Evolutionary conservation across 2,329 filamentous ascomycete genomes (phyloP).

Genomic region (Ilyonectria robusta): DNA sequence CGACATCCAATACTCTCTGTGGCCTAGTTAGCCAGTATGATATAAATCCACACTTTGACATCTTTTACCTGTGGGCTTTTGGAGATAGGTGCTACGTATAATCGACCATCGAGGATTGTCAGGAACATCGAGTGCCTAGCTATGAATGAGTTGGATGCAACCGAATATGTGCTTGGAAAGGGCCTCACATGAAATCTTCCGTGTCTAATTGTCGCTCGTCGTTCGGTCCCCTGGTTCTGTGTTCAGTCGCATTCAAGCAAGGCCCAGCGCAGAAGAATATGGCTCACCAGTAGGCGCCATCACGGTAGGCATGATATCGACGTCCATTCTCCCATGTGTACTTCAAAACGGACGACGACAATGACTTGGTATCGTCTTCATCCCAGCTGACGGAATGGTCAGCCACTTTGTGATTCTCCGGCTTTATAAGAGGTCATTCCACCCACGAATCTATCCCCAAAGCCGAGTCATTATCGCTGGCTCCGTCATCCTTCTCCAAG

Average conservation of each 20-base stretch:
- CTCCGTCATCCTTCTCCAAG: neutral
- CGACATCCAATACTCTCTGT: constrained; percentile 11
- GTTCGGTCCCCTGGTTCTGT: neutral
- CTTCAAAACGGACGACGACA: constrained; percentile 2
- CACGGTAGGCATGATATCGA: neutral
- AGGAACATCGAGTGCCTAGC: constrained; percentile 13
- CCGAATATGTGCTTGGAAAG: neutral
- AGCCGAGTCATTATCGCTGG: constrained; percentile 2
- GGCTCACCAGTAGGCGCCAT: neutral
- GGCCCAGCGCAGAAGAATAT: neutral
- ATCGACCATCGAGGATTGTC: constrained; percentile 8
- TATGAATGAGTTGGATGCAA: neutral
- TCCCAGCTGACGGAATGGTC: neutral
- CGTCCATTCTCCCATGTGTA: neutral
- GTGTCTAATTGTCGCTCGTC: constrained; percentile 11
- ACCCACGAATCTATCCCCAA: neutral
- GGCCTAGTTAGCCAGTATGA: neutral
- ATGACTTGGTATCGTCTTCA: neutral
- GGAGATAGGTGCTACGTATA: constrained; percentile 1
- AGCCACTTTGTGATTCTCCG: neutral
- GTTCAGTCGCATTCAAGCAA: neutral
- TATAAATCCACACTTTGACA: too few relatives aligned
- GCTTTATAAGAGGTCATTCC: neutral
- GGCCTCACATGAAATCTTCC: constrained; percentile 7
- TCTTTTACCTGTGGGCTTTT: neutral